Base-by-base conservation (phyloP, 2,329 filamentous ascomycete species). In the Sarocladiaceae sp. region DNA sequence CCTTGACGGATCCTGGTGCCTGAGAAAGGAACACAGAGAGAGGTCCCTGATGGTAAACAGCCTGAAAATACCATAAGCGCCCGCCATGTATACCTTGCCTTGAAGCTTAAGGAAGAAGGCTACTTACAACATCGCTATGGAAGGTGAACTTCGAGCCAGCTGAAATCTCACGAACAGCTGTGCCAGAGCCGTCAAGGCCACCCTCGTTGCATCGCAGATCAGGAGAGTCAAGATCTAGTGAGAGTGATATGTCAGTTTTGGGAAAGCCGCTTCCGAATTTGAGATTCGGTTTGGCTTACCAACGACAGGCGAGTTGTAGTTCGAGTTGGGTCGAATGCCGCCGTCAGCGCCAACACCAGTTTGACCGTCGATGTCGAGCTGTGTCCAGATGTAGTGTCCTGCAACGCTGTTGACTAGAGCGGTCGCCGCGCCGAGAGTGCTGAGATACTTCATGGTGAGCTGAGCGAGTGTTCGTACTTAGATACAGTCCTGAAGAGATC, bases 31-130 rank as follows among this genome's bases (percentile, higher is more conserved):
- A 71, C n/a, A 66, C 67, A 28, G 31, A 55, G 22, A 36, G 33
- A 3, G 68, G 67, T 1, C 68, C 68, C 55, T 71, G 67, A 58
- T 71, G 68, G 55, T 71, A 71, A 36, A 71, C 68, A 22, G 68
- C 64, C 59, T 65, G 8, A 25, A 7, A n/a, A 11, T 6, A 5
- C 11, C 7, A 10, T 22, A n/a, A 35, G 11, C 18, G 35, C 37
- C 37, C 37, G 17, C 5, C 36, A 18, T 22, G 25, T 10, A 47
- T 12, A 46, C 3, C 11, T 12, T 17, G 37, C 7, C 51, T 23
- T 26, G n/a, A 53, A 22, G 15, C 29, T 28, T n/a, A 49, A 23
- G 5, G 18, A 44, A 3, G 28, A n/a, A 22, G 17, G 11, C 22
- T 58, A 23, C 60, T 62, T 26, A 54, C 53, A 3, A 53, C 49